Conservation (phyloP, 2,329 filamentous ascomycete genomes). For the Penicillium concentricum region DNA sequence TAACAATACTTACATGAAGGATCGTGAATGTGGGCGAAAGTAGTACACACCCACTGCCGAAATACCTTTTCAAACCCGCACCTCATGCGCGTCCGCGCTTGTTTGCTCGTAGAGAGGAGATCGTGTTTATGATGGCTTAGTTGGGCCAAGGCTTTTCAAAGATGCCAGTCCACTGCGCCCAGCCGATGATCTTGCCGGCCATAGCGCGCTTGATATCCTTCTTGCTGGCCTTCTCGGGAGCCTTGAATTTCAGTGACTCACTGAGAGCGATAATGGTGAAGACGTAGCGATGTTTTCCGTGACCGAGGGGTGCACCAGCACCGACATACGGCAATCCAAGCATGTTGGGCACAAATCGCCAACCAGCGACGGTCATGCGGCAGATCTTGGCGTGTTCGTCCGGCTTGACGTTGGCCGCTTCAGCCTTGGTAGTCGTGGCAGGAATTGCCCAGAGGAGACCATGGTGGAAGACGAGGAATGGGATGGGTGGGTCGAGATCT, state of each 20-base stretch:
- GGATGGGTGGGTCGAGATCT: conserved; percentile 32
- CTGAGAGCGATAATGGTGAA: conserved; percentile 33
- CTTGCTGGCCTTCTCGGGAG: conserved; percentile 23
- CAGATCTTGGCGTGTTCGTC: conserved; percentile 8
- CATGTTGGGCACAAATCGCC: conserved; percentile 30
- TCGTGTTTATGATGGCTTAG: not conserved
- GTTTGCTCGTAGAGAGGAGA: not conserved
- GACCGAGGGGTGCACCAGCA: conserved; percentile 29
- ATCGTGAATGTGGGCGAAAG: no score
- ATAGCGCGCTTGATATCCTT: conserved; percentile 29
- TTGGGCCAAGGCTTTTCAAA: conserved; percentile 29
- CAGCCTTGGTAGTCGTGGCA: conserved; percentile 12
- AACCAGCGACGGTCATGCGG: conserved; percentile 26
- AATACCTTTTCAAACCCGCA: not conserved
- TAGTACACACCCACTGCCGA: not conserved
- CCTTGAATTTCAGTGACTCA: conserved; percentile 20
- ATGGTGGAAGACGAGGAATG: conserved; percentile 28
- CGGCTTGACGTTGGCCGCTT: conserved; percentile 16
- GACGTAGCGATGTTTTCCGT: conserved; percentile 35
- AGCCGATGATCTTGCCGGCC: conserved; percentile 31
- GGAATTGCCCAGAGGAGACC: conserved; percentile 35
- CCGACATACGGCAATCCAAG: conserved; percentile 25
- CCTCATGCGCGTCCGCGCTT: not conserved
- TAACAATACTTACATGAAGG: not conserved
- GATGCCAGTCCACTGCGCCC: conserved; percentile 33